Evolutionary conservation across 495 filamentous ascomycete species (phyloP).

Genomic region (Poronia punctata): DNA sequence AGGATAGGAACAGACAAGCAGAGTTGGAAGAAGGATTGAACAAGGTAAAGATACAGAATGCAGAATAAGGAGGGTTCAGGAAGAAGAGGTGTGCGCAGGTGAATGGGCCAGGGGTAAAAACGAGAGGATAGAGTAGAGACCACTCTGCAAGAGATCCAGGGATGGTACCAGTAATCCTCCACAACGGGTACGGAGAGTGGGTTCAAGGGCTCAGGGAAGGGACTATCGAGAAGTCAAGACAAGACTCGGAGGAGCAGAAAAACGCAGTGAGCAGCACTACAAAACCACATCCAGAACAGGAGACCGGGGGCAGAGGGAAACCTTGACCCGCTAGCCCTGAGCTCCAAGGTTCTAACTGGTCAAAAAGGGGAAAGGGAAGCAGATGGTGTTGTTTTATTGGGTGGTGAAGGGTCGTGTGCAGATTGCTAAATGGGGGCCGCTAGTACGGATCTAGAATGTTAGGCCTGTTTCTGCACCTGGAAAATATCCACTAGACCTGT

Average conservation of each 20-base stretch:
- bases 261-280: constrained; percentile 5
- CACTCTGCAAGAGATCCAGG: constrained; percentile 1
- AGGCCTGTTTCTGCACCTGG: too few relatives aligned
- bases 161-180: constrained; percentile 7
- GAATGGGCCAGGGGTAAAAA: constrained; percentile 20
- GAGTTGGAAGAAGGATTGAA: constrained; percentile 24
- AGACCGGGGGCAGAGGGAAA: too few relatives aligned
- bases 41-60: constrained; percentile 29
- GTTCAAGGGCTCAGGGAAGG: constrained; percentile 12
- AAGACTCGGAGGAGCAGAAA: constrained; percentile 1
- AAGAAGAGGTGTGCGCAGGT: constrained; percentile 16
- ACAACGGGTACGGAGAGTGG: constrained; percentile 8
- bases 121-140: constrained; percentile 23
- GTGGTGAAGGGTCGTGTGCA: too few relatives aligned
- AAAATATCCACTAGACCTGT: too few relatives aligned
- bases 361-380: too few relatives aligned
- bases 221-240: constrained; percentile 5
- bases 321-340: too few relatives aligned
- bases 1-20: constrained; percentile 16
- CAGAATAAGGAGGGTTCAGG: constrained; percentile 29
- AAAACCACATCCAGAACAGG: constrained; percentile 14
- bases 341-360: too few relatives aligned
- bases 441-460: too few relatives aligned
- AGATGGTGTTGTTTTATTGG: too few relatives aligned
- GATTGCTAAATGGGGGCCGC: too few relatives aligned